Conservation (phyloP, 2,329 filamentous ascomycete genomes). For the Diaporthe destruens region DNA sequence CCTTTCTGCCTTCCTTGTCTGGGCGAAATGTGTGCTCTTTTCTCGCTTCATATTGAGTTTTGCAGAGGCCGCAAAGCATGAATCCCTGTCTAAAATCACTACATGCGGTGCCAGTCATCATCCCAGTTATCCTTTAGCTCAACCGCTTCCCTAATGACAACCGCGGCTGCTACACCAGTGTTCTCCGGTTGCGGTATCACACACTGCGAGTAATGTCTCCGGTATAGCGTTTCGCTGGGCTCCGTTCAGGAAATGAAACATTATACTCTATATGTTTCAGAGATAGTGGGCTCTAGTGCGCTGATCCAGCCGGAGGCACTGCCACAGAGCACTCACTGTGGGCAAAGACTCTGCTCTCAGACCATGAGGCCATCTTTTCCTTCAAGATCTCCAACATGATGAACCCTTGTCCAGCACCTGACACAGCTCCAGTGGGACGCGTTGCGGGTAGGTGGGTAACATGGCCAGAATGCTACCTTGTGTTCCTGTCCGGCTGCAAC, state of each 20-base stretch:
- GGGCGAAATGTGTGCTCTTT: not conserved
- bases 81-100: too few species aligned
- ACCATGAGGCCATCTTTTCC: not conserved
- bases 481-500: not conserved
- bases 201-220: constrained; percentile 20
- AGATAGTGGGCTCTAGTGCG: constrained; percentile 16
- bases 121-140: too few species aligned
- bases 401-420: constrained; percentile 17
- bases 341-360: constrained; percentile 8
- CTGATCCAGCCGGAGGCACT: constrained; percentile 8
- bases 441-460: constrained; percentile 17
- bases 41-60: not conserved
- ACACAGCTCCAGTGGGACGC: constrained; percentile 21
- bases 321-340: constrained; percentile 2
- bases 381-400: not conserved
- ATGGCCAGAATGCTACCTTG: constrained; percentile 16
- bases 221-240: not conserved
- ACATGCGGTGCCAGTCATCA: too few species aligned
- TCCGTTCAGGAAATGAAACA: constrained; percentile 29
- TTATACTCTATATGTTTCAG: constrained; percentile 1
- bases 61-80: not conserved
- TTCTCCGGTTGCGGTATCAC: not conserved
- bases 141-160: not conserved
- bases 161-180: not conserved
- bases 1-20: not conserved